phyloP scores from a whole-genome alignment of 495 filamentous ascomycete species.

The Penicillium atrosanguineum region DNA sequence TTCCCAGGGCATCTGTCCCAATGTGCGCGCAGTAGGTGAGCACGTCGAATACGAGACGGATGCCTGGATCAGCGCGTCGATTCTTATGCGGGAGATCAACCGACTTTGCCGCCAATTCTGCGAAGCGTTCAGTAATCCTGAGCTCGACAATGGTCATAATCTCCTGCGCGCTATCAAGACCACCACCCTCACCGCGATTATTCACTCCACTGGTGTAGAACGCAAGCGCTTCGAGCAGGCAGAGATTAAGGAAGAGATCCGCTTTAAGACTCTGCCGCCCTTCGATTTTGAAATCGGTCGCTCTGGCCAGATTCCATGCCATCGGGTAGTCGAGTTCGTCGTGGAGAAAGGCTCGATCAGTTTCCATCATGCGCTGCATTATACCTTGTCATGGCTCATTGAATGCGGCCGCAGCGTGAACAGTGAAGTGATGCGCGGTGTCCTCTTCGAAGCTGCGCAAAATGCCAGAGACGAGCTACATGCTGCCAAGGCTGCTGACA shows the following conservation, averaged over 20 bases:
- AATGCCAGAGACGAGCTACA: conserved; percentile 32
- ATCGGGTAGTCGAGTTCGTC: conserved; percentile 76
- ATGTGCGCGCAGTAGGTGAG: conserved; percentile 84
- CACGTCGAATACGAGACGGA: conserved; percentile 98
- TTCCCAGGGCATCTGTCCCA: conserved; percentile 95
- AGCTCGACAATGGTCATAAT: conserved; percentile 55
- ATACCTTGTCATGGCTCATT: conserved; percentile 95
- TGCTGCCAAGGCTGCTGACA: conserved; percentile 10
- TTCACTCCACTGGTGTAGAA: conserved; percentile 87
- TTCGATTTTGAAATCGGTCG: conserved; percentile 74
- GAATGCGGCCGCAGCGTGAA: conserved; percentile 81
- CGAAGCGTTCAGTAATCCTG: conserved; percentile 73
- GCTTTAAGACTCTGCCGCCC: conserved; percentile 71
- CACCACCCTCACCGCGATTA: conserved; percentile 72
- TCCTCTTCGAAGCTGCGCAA: conserved; percentile 58
- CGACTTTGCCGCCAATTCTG: conserved; percentile 83
- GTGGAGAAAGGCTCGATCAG: conserved; percentile 89
- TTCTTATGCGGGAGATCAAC: conserved; percentile 94
- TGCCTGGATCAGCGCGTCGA: conserved; percentile 92
- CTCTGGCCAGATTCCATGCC: conserved; percentile 35
- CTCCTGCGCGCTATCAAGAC: conserved; percentile 71
- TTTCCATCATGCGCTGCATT: conserved; percentile 96
- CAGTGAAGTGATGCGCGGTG: conserved; percentile 56
- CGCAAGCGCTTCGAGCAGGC: conserved; percentile 79
- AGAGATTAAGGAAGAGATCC: conserved; percentile 80